Conservation (phyloP, 805 yeast genomes). For the Cyberlindnera sargentensis region DNA sequence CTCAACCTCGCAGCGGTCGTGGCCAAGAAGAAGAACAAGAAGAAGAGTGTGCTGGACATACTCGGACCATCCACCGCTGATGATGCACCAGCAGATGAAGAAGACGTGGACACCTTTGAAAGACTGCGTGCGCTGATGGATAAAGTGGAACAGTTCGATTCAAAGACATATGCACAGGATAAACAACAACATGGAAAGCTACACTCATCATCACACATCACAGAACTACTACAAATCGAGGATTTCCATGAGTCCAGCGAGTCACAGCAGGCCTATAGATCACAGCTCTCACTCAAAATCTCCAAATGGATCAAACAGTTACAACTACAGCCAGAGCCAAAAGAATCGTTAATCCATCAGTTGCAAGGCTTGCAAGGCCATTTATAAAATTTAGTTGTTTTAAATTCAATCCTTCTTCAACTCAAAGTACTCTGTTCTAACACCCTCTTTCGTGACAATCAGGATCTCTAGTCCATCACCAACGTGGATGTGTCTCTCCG, state of each 20-base stretch:
- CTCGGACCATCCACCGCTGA: constrained; percentile 3
- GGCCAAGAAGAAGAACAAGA: constrained; percentile 2
- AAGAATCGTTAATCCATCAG: constrained; percentile 8
- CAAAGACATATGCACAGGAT: background rate
- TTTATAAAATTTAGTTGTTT: background rate
- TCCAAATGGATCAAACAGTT: constrained; percentile 6
- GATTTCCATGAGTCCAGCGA: background rate
- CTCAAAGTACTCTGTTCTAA: constrained; percentile 73
- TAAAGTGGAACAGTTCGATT: constrained; percentile 16
- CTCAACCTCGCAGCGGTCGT: constrained; percentile 6
- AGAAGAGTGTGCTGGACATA: constrained; percentile 11
- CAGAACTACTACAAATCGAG: constrained; percentile 1
- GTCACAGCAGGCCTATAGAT: constrained; percentile 4
- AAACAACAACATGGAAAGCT: background rate
- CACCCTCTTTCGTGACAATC: constrained; percentile 91
- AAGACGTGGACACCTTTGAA: constrained; percentile 3
- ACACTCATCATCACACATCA: background rate
- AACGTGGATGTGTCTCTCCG: constrained; percentile 97
- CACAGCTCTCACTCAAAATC: constrained; percentile 1
- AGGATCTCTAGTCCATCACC: constrained; percentile 94
- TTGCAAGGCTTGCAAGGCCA: constrained; percentile 10
- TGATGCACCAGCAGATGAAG: background rate
- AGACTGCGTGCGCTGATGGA: constrained; percentile 16
- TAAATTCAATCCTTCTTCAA: constrained; percentile 69
- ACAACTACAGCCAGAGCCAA: background rate